Percentiles rank a stretch among this genome's conserved stretches.
phyloP scores from a whole-genome alignment of 495 filamentous ascomycete species.

The Trichoderma orchidacearum region DNA sequence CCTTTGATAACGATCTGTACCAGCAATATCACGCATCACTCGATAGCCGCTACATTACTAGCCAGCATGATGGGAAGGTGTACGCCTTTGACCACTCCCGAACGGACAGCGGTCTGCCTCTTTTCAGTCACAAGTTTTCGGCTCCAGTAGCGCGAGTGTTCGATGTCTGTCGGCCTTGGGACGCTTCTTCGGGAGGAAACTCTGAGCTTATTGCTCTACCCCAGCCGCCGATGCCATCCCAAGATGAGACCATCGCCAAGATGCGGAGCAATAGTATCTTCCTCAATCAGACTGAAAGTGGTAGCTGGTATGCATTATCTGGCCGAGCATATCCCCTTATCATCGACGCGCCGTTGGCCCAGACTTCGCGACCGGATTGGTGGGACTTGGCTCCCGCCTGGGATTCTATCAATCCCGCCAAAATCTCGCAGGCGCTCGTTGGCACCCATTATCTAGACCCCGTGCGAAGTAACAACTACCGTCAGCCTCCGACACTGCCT shows the following conservation, averaged over 20 bases:
- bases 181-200: slow-evolving; percentile 40
- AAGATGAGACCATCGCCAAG: slow-evolving; percentile 38
- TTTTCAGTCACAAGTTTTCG: slow-evolving; percentile 50
- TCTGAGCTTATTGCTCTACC: slow-evolving; percentile 65
- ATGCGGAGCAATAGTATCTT: slow-evolving; percentile 58
- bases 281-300: slow-evolving; percentile 70
- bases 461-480: not conserved
- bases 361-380: slow-evolving; percentile 49
- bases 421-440: slow-evolving; percentile 23
- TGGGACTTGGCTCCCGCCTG: slow-evolving; percentile 15
- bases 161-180: slow-evolving; percentile 65
- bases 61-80: slow-evolving; percentile 73
- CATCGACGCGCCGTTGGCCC: slow-evolving; percentile 54
- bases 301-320: slow-evolving; percentile 90
- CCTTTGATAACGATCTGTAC: slow-evolving; percentile 74
- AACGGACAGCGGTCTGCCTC: slow-evolving; percentile 13
- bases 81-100: slow-evolving; percentile 62
- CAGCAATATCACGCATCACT: slow-evolving; percentile 65
- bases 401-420: slow-evolving; percentile 13
- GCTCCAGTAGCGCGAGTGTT: slow-evolving; percentile 85
- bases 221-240: slow-evolving; percentile 61
- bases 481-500: not conserved
- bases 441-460: slow-evolving; percentile 31
- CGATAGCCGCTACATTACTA: slow-evolving; percentile 82
- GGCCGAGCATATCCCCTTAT: slow-evolving; percentile 77